These are phyloP conservation scores for Pseudozyma sp. DNA, from an alignment of 1,284 basidiomycete species.

Conservation along the genomic window DNA sequence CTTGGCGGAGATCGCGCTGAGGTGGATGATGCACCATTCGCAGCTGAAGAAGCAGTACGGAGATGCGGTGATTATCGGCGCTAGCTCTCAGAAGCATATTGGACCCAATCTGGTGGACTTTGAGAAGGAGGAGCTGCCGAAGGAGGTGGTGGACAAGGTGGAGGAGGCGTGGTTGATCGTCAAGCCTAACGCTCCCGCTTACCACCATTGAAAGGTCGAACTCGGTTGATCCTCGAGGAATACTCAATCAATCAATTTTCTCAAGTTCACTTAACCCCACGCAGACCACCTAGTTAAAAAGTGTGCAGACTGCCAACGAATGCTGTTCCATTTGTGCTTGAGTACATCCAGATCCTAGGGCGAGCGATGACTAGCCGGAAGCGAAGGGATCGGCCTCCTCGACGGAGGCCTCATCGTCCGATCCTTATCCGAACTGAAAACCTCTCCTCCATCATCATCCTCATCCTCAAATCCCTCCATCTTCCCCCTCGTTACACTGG, in stretches of 20 bases:
- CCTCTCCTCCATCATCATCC: not conserved
- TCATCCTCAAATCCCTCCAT: slow-evolving; percentile 18
- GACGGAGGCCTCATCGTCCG: slow-evolving; percentile 41
- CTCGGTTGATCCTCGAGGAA: not conserved
- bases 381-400: slow-evolving; percentile 39
- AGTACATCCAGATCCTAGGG: slow-evolving; percentile 5
- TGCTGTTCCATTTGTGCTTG: not conserved
- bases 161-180: slow-evolving; percentile 56
- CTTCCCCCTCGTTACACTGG: slow-evolving; percentile 1
- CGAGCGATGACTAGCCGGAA: slow-evolving; percentile 31
- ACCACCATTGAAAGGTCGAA: slow-evolving; percentile 29
- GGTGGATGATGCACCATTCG: slow-evolving; percentile 59
- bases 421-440: slow-evolving; percentile 20
- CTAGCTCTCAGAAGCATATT: slow-evolving; percentile 51
- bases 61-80: slow-evolving; percentile 52
- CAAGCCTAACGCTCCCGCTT: slow-evolving; percentile 40
- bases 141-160: slow-evolving; percentile 47
- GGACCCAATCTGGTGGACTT: slow-evolving; percentile 52
- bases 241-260: no score
- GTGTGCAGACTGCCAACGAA: no score
- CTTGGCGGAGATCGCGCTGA: slow-evolving; percentile 47
- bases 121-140: slow-evolving; percentile 45
- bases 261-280: no score
- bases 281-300: no score
- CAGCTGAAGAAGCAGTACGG: slow-evolving; percentile 28